A percentile compares a stretch with the other conserved stretches of the same genome.
Evolutionary conservation across 768 basidiomycete genomes (phyloP).

Genomic region (Podaxis sp.): DNA sequence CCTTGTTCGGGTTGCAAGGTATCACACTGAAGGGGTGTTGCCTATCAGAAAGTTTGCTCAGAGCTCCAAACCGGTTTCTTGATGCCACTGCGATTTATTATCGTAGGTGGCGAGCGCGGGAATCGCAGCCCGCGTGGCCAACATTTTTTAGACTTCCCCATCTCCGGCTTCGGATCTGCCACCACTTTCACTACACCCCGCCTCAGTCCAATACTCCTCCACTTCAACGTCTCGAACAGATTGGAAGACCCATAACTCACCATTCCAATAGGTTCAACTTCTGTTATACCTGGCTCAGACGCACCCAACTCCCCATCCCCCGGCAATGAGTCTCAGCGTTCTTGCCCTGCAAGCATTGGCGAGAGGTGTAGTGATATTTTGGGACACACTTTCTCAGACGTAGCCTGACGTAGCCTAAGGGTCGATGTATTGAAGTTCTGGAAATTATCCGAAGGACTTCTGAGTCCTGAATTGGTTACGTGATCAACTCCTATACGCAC

Average conservation of each 20-base stretch:
- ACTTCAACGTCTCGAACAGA: neutral
- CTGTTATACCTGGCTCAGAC: constrained; percentile 26
- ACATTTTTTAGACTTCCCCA: neutral
- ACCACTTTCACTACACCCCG: neutral
- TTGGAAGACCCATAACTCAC: constrained; percentile 17
- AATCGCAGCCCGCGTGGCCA: neutral
- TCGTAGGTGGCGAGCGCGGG: neutral
- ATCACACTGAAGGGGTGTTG: neutral
- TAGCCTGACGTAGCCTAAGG: constrained; percentile 17
- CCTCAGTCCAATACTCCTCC: neutral
- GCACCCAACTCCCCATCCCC: constrained; percentile 31
- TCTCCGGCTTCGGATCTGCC: neutral
- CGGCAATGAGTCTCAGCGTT: constrained; percentile 25
- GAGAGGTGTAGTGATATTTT: neutral
- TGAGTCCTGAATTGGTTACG: neutral
- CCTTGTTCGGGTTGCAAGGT: neutral
- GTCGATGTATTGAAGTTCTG: neutral
- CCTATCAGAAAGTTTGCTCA: neutral
- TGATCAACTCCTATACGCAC: neutral
- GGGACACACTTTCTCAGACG: constrained; percentile 20
- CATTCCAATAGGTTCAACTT: constrained; percentile 27
- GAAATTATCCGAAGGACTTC: neutral
- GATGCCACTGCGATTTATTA: neutral
- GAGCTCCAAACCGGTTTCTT: neutral
- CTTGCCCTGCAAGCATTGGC: neutral